These are phyloP conservation scores for Anethum foeniculum DNA, from an alignment of 140 eudicot species.

Conservation along the genomic window DNA sequence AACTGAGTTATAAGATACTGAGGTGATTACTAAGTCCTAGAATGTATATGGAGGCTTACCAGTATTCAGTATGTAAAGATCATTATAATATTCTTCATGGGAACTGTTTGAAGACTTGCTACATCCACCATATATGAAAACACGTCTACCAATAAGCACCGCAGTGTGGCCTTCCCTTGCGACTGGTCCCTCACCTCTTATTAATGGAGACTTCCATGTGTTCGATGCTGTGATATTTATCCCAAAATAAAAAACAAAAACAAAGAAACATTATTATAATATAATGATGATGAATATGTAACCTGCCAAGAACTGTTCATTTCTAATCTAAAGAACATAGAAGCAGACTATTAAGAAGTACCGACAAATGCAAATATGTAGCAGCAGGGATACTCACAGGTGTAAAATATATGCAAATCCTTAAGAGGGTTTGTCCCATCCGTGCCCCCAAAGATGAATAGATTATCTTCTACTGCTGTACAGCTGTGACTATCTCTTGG, in stretches of 20 bases:
- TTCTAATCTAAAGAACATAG: neutral
- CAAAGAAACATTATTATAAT: neutral
- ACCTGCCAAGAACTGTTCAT: neutral
- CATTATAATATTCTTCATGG: slow-evolving; percentile 69
- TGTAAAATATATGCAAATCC: slow-evolving; percentile 77
- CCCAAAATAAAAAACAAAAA: neutral
- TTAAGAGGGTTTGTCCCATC: slow-evolving; percentile 76
- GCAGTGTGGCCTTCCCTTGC: slow-evolving; percentile 99
- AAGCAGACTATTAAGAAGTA: neutral
- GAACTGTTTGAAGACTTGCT: slow-evolving; percentile 61
- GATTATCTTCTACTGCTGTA: slow-evolving; percentile 70
- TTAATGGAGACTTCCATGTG: slow-evolving; percentile 69
- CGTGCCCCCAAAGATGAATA: slow-evolving; percentile 92
- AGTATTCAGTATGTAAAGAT: slow-evolving; percentile 76
- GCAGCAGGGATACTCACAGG: slow-evolving; percentile 49
- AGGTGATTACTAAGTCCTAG: neutral
- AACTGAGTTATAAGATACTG: neutral
- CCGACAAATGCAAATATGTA: neutral
- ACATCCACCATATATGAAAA: slow-evolving; percentile 93
- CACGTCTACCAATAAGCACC: slow-evolving; percentile 76
- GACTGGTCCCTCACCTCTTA: slow-evolving; percentile 85
- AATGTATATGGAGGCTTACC: slow-evolving; percentile 29
- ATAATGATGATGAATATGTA: neutral
- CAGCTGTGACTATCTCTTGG: slow-evolving; percentile 99
- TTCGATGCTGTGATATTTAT: slow-evolving; percentile 44